A percentile compares a stretch with the other conserved stretches of the same genome.
phyloP scores from a whole-genome alignment of 2,329 filamentous ascomycete species.

The Penicillium sp. region DNA sequence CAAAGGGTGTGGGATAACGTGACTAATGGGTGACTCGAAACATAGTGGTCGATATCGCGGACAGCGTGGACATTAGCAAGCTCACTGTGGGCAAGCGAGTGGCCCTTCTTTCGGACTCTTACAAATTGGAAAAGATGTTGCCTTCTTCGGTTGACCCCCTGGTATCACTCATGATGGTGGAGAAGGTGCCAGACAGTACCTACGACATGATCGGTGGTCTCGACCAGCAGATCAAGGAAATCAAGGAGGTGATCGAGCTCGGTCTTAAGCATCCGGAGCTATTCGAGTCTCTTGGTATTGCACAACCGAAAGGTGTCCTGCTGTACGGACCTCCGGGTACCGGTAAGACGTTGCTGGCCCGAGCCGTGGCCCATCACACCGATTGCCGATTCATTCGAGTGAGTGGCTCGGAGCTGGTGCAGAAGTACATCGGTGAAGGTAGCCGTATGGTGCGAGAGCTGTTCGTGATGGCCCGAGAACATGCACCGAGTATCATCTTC shows the following conservation, averaged over 20 bases:
- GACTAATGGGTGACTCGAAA: background rate
- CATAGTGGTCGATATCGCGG: constrained; percentile 89
- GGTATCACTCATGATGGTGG: constrained; percentile 99
- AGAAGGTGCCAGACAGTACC: constrained; percentile 98
- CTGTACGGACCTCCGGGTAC: constrained; percentile 96
- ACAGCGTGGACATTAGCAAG: constrained; percentile 90
- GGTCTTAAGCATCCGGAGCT: constrained; percentile 97
- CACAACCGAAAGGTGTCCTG: constrained; percentile 94
- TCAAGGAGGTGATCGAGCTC: constrained; percentile 99
- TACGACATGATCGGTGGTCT: constrained; percentile 99
- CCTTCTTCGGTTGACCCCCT: constrained; percentile 97
- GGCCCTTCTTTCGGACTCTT: constrained; percentile 91
- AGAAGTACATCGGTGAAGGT: constrained; percentile 99
- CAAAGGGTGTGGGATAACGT: background rate
- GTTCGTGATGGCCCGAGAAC: constrained; percentile 98
- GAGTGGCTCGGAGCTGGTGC: constrained; percentile 90
- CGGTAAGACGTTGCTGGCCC: constrained; percentile 90
- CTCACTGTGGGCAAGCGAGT: constrained; percentile 97
- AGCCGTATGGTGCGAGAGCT: constrained; percentile 97
- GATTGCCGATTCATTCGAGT: constrained; percentile 99
- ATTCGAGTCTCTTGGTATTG: constrained; percentile 98
- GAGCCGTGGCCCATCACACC: constrained; percentile 96
- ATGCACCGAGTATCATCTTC: constrained; percentile 98
- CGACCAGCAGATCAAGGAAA: constrained; percentile 99
- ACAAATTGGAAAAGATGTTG: constrained; percentile 98